Evolutionary conservation across 345 rosid species (phyloP), one percentile per base, ranked within the genome.

Genomic region (Aquilaria malaccensis): DNA sequence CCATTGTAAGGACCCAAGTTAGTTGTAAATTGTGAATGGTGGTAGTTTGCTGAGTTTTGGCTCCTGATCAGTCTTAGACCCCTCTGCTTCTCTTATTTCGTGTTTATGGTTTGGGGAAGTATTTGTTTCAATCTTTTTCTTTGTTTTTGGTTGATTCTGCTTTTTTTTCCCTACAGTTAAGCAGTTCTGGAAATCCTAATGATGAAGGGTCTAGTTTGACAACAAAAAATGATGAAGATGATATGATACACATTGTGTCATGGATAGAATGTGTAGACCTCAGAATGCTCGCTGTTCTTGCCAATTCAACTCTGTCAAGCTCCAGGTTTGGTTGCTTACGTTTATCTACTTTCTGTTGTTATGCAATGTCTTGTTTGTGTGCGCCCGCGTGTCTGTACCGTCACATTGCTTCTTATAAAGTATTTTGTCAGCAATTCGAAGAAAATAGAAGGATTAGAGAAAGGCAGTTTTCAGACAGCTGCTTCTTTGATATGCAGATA

Each of bases 221-320:
- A 6, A 45, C 32, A 11, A 14, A 32, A 10, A 60, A 51, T 15
- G 52, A 46, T 48, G 66, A 55, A 56, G 75, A 71, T 64, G 84
- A 71, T 22, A 45, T 66, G 31, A 56, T 80, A 50, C 80, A 80
- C 30, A 51, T 80, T 22, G 81, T 74, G 22, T 80, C 81, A 30
- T 80, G 81, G 79, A 66, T 74, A 79, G 65, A 76, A n/a, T 74
- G 80, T 58, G 57, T 80, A 53, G 81, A 80, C 77, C 80, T 79
- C 57, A 67, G 65, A 32, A 14, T 69, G 57, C 76, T 79, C 49
- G 76, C 77, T 30, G 79, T 79, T 62, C 76, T 80, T 2, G 67
- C 68, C 12, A 79, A 79, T 57, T 76, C 81, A 51, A 76, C 84
- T 51, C 61, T 80, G 54, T 70, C 81, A n/a, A 64, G 67, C 65